These are phyloP conservation scores for Dioscorea dumetorum DNA, from an alignment of 106 monocot species.

Conservation along the genomic window DNA sequence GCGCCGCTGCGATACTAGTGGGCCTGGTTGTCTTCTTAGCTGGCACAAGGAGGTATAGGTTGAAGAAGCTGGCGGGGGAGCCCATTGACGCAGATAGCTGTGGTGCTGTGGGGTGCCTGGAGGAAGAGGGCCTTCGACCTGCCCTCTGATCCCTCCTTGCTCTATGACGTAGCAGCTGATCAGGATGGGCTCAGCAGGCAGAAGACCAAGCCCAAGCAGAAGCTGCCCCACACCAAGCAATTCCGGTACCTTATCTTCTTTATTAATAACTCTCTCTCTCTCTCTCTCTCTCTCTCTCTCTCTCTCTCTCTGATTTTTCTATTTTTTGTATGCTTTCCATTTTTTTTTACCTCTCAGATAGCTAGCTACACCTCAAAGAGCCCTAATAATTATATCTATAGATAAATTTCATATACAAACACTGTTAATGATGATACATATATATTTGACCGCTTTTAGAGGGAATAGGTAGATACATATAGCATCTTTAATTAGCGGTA, in stretches of 20 bases:
- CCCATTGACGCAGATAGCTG: slow-evolving; percentile 58
- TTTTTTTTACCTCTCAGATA: too few species aligned
- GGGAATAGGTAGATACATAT: too few species aligned
- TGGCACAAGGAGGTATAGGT: slow-evolving; percentile 47
- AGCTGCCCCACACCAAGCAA: slow-evolving; percentile 42
- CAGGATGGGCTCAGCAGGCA: not conserved
- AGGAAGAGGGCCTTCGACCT: slow-evolving; percentile 31
- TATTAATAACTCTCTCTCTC: too few species aligned
- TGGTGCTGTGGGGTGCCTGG: slow-evolving; percentile 53
- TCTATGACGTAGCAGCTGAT: slow-evolving; percentile 22
- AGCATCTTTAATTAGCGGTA: too few species aligned
- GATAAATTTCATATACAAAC: too few species aligned
- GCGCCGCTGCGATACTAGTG: slow-evolving; percentile 33
- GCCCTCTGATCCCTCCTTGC: slow-evolving; percentile 31
- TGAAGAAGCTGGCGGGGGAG: slow-evolving; percentile 68
- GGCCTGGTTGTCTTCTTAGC: slow-evolving; percentile 44
- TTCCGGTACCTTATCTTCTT: slow-evolving; percentile 25
- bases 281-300: too few species aligned
- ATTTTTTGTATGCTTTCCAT: too few species aligned
- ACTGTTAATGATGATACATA: too few species aligned
- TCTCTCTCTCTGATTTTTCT: too few species aligned
- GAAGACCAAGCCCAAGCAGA: slow-evolving; percentile 15
- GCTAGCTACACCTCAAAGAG: too few species aligned
- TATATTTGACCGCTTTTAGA: too few species aligned
- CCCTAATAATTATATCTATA: too few species aligned